Evolutionary conservation across 148 eudicot genomes (phyloP), one percentile per base, ranked within the genome.

Genomic region (Polygonum aviculare): DNA sequence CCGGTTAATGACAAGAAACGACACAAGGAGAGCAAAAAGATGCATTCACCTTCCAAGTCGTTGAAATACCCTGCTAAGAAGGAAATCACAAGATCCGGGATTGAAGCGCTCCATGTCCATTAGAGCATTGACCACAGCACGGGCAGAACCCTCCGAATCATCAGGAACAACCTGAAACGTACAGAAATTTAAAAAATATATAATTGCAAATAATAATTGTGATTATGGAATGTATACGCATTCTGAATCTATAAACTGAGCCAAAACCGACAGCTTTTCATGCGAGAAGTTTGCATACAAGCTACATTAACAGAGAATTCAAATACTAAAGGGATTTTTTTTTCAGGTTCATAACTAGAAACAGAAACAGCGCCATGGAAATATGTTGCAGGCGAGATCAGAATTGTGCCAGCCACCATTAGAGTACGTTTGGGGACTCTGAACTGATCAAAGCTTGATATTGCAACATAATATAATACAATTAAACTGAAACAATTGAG

Each of bases 71-170:
- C 89, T 81, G 74, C 89, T 87, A 75, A 94, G 74, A 73, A 92
- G 76, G 75, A 87, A 82, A 84, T 90, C 94, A 74, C 85, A 85
- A 74, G 92, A 92, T 12, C 98, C 97, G 8, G 96, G 93, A 85
- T 87, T 92, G 49, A 76, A 45, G 45, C 87, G 88, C 81, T 94
- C 98, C 96, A 94, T 90, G 76, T 92, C 97, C 69, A 86, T 83
- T 41, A 94, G 86, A 12, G 92, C 82, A 83, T 85, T 92, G 52
- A 78, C 79, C 75, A 90, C 84, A 11, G 83, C 75, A 81, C 81
- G 87, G 79, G 82, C 75, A 73, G 84, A 80, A 36, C 92, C 90
- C 80, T 86, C 90, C 70, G 88, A 79, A 79, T 85, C 89, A 77
- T 88, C 96, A 77, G 78, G 78, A 78, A 83, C 57, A 48, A 86